Base-by-base conservation (phyloP, 2,329 filamentous ascomycete genomes). In the Hortaea werneckii region DNA sequence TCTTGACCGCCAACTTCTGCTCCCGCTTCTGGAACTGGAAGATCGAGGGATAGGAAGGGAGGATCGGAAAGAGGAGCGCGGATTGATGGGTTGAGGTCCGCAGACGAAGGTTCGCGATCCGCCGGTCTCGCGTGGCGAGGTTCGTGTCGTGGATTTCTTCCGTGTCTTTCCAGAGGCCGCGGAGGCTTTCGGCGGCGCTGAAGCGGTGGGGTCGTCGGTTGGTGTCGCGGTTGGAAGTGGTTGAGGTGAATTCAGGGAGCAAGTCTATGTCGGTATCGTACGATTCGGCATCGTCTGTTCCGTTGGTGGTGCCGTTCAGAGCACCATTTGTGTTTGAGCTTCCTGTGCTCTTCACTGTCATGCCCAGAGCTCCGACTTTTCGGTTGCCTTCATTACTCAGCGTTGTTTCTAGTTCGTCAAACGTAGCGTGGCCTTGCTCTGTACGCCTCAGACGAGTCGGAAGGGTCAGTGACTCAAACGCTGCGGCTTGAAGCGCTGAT, bases 31-130 rank as follows among this genome's bases (percentile, higher is more conserved):
- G 62, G 43, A 72, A 66, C 12, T 73, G 62, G 63, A 89, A 87
- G 44, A 95, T 83, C 29, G 71, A 69, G 1, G 92, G 92, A 60
- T 85, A 95, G 62, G 87, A 94, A 60, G 92, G 82, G 30, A 94
- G 74, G 28, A 89, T 60, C 1, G 90, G 88, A 58, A 88, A 92
- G 1, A 76, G 69, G 6, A 90, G 71, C 2, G 66, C 50, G 37
- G 66, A 67, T 40, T 72, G 67, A 56, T 77, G 51, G 11, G 50
- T 54, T 5, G 51, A 50, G 3, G 49, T 50, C 11, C 58, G 43
- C 29, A 66, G 63, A 20, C 61, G 64, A 6, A 47, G 30, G 3
- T 48, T 46, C 29, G 58, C 54, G 11, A 58, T 58, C 43, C 64
- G 65, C 34, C 65, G 61, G 32, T 68, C 49, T 12, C 48, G 48